Evolutionary conservation across 768 basidiomycete genomes (phyloP).

Genomic region (Trametes maxima): DNA sequence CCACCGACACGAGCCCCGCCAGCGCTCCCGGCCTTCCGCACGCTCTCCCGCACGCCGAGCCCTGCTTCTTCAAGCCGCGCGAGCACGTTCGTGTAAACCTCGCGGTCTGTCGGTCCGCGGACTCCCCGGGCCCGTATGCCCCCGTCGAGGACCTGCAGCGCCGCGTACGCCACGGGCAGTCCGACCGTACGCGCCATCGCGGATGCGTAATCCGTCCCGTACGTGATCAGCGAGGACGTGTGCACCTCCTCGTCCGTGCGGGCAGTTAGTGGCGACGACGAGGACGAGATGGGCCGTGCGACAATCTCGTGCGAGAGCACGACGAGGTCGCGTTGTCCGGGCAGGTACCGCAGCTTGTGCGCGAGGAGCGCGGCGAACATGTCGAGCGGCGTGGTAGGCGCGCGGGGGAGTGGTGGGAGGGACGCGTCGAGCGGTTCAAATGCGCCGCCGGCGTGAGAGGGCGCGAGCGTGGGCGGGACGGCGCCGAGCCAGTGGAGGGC

Average conservation of each 20-base stretch:
- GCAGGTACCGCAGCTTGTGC: conserved; percentile 66
- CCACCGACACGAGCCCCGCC: background rate
- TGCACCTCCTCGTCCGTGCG: conserved; percentile 51
- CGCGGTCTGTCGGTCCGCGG: conserved; percentile 60
- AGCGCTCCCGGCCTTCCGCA: conserved; percentile 16
- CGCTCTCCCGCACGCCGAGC: conserved; percentile 42
- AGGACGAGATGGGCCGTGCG: conserved; percentile 31
- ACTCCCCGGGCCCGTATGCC: conserved; percentile 56
- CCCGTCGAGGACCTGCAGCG: conserved; percentile 70
- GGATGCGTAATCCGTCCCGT: conserved; percentile 59
- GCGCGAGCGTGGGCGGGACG: conserved; percentile 22
- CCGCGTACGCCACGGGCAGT: conserved; percentile 83
- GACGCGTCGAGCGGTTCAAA: conserved; percentile 12
- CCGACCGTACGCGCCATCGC: conserved; percentile 95
- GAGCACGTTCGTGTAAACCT: conserved; percentile 66
- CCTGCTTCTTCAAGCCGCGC: conserved; percentile 54
- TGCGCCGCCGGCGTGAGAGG: conserved; percentile 19
- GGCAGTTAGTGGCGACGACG: conserved; percentile 8
- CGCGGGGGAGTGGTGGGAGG: conserved; percentile 48
- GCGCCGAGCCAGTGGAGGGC: conserved; percentile 57
- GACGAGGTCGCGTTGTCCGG: conserved; percentile 82
- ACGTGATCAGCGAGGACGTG: conserved; percentile 65
- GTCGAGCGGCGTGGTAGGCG: conserved; percentile 60
- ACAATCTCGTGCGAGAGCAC: conserved; percentile 85
- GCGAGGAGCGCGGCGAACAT: conserved; percentile 73